A percentile compares a stretch with the other conserved stretches of the same genome.
Conservation (phyloP, 495 filamentous ascomycete genomes). For the Aspergillus indologenus region DNA sequence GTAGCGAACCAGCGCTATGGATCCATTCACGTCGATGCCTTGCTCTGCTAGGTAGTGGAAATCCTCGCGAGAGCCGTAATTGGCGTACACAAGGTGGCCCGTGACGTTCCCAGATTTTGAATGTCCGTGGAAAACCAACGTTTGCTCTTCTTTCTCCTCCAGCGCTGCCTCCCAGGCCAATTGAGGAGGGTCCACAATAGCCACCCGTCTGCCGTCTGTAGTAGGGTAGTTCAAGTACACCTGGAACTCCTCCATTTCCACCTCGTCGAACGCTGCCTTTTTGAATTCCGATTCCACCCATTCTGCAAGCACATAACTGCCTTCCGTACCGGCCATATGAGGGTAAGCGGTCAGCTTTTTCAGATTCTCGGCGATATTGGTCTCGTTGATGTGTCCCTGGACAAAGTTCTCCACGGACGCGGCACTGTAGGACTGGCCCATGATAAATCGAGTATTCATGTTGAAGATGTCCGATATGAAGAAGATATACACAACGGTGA, state of each 20-base stretch:
- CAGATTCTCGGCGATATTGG: conserved; percentile 66
- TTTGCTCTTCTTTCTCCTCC: conserved; percentile 71
- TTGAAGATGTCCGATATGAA: conserved; percentile 80
- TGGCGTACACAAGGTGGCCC: conserved; percentile 93
- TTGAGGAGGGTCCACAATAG: conserved; percentile 71
- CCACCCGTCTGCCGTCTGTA: conserved; percentile 69
- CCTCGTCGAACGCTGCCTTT: conserved; percentile 65
- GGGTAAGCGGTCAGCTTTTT: conserved; percentile 71
- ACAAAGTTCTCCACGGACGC: conserved; percentile 67
- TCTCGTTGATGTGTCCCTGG: conserved; percentile 63
- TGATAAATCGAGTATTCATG: conserved; percentile 39
- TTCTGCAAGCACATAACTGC: conserved; percentile 76
- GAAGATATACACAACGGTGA: conserved; percentile 74
- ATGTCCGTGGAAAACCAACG: conserved; percentile 79
- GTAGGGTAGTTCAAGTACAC: conserved; percentile 94
- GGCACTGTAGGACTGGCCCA: conserved; percentile 47
- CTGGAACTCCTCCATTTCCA: conserved; percentile 70
- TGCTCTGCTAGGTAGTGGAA: conserved; percentile 67
- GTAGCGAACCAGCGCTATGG: conserved; percentile 80
- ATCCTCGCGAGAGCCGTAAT: conserved; percentile 83
- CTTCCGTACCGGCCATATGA: conserved; percentile 88
- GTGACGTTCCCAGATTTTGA: conserved; percentile 83
- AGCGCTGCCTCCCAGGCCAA: conserved; percentile 76
- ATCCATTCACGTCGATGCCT: conserved; percentile 70
- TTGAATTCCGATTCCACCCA: conserved; percentile 74